These are phyloP conservation scores for Solanum lignicaule DNA, from an alignment of 257 asterid species.

Conservation along the genomic window DNA sequence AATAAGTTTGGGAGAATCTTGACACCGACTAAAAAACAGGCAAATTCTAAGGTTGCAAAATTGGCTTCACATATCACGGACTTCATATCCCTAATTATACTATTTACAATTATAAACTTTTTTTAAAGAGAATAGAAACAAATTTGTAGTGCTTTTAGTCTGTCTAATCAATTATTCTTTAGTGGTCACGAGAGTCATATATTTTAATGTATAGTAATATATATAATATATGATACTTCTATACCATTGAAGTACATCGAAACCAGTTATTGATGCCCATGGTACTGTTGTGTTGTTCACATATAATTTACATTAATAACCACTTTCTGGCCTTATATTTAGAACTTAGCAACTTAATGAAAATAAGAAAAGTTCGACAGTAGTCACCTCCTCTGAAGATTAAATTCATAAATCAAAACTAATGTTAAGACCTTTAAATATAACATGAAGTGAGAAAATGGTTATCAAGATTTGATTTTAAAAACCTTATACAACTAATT, in stretches of 20 bases:
- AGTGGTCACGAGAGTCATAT: not conserved
- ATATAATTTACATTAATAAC: not conserved
- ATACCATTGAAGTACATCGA: not conserved
- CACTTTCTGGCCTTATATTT: not conserved
- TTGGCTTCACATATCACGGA: constrained; percentile 12
- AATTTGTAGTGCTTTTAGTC: not conserved
- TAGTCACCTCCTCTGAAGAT: not conserved
- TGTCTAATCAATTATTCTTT: not conserved
- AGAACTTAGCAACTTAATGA: not conserved
- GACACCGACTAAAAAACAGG: not conserved
- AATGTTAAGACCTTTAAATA: not conserved
- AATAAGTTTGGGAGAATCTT: not conserved
- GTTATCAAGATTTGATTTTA: not conserved
- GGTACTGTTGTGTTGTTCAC: not conserved
- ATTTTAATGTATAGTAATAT: not conserved
- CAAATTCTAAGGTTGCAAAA: not conserved
- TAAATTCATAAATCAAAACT: not conserved
- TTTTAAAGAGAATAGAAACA: not conserved
- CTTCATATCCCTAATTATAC: not conserved
- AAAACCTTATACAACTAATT: not conserved
- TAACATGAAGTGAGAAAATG: no score
- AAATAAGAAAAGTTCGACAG: not conserved
- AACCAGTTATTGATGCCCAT: not conserved
- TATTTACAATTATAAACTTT: not conserved
- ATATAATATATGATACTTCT: not conserved